Conservation (phyloP, 352 stramenopile genomes). For the Globisporangium lucens region DNA sequence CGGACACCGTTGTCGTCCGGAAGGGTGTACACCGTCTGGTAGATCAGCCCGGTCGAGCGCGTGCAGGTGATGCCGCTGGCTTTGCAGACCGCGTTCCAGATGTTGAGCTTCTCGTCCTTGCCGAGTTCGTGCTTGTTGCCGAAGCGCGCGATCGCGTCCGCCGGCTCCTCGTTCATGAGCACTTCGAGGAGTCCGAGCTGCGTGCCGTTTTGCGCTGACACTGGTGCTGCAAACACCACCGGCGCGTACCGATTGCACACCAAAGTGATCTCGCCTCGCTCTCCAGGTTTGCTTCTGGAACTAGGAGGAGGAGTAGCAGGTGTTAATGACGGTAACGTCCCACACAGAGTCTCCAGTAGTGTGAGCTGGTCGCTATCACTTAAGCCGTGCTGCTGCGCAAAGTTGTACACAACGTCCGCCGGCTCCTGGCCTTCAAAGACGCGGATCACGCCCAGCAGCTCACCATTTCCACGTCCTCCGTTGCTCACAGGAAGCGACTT, state of each 20-base stretch:
- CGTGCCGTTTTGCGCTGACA: conserved; percentile 58
- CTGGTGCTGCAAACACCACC: conserved; percentile 52
- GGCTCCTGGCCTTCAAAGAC: conserved; percentile 75
- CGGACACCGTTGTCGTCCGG: conserved; percentile 32
- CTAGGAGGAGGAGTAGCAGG: background rate
- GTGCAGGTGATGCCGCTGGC: conserved; percentile 50
- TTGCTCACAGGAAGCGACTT: conserved; percentile 40
- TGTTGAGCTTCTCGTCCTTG: conserved; percentile 51
- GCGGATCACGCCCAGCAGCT: conserved; percentile 39
- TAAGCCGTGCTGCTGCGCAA: conserved; percentile 52
- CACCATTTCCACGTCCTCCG: conserved; percentile 8
- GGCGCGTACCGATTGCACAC: conserved; percentile 58
- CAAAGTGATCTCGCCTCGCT: conserved; percentile 21
- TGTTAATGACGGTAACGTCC: conserved; percentile 7
- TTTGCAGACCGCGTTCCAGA: conserved; percentile 53
- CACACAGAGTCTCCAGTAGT: conserved; percentile 57
- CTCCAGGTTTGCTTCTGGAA: background rate
- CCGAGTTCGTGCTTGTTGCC: conserved; percentile 65
- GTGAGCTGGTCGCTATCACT: conserved; percentile 29
- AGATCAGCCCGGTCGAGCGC: conserved; percentile 53
- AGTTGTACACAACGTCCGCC: conserved; percentile 66
- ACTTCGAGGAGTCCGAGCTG: conserved; percentile 62
- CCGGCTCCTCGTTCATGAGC: conserved; percentile 58
- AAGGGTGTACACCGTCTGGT: conserved; percentile 58
- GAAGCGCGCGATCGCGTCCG: conserved; percentile 70